Evolutionary conservation across 2,329 filamentous ascomycete genomes (phyloP).

Genomic region (Ophiostoma perfectum): DNA sequence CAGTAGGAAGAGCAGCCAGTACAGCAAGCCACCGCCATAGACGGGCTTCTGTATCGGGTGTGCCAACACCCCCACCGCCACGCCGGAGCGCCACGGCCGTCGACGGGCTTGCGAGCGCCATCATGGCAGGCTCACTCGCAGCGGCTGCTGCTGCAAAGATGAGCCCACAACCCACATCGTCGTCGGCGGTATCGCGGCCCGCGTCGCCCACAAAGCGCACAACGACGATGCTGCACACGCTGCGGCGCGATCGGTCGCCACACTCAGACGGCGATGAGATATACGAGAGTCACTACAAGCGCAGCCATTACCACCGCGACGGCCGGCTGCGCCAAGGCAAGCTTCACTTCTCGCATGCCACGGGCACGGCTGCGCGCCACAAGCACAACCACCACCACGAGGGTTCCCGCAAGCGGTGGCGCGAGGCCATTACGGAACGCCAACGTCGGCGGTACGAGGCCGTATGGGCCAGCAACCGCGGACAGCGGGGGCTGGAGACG

Average conservation of each 20-base stretch:
- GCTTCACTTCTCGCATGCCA: conserved; percentile 16
- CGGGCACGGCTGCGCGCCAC: conserved; percentile 50
- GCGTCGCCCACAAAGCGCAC: conserved; percentile 1
- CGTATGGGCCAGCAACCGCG: conserved; percentile 77
- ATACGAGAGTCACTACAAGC: conserved; percentile 18
- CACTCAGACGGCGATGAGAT: conserved; percentile 37
- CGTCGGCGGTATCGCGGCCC: conserved; percentile 33
- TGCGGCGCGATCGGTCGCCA: conserved; percentile 50
- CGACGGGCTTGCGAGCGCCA: conserved; percentile 65
- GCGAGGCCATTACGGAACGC: conserved; percentile 63
- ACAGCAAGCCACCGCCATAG: not conserved
- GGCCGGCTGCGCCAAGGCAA: conserved; percentile 40
- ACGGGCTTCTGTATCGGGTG: no score
- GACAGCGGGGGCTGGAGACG: conserved; percentile 36
- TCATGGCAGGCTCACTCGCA: conserved; percentile 69
- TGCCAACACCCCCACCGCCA: not conserved
- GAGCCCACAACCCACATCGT: conserved; percentile 26
- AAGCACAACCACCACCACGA: conserved; percentile 77
- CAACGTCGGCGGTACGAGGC: conserved; percentile 79
- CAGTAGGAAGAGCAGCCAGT: not conserved
- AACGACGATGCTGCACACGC: conserved; percentile 55
- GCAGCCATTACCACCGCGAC: conserved; percentile 30
- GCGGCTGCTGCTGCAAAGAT: conserved; percentile 39
- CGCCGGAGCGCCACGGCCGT: conserved; percentile 38
- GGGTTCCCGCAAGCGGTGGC: conserved; percentile 68